Evolutionary conservation across 208 protist species (phyloP).

Genomic region (Trypanosoma congolense): DNA sequence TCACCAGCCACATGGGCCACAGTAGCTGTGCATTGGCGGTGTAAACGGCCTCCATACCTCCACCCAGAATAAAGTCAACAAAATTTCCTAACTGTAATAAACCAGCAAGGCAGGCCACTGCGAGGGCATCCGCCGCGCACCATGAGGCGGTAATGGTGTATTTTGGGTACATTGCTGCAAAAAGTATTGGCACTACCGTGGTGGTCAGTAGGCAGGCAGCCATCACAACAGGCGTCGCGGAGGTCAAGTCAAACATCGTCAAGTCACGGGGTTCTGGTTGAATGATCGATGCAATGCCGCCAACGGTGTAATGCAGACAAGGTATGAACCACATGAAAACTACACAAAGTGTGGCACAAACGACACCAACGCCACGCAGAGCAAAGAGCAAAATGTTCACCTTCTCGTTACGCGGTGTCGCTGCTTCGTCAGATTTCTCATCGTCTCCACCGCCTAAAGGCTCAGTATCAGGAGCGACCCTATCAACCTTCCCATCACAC

Average conservation of each 20-base stretch:
- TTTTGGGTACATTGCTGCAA: conserved; percentile 18
- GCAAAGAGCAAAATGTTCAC: neutral
- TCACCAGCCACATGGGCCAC: conserved; percentile 47
- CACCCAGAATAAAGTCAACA: conserved; percentile 84
- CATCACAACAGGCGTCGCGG: conserved; percentile 13
- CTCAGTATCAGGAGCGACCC: too few relatives aligned
- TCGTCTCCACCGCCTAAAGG: too few relatives aligned
- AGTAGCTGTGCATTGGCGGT: conserved; percentile 39
- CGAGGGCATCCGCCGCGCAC: conserved; percentile 84
- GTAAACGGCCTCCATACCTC: conserved; percentile 33
- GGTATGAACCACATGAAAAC: conserved; percentile 31
- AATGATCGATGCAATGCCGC: conserved; percentile 29
- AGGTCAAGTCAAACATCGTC: conserved; percentile 21
- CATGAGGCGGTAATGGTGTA: conserved; percentile 78
- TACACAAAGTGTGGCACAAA: conserved; percentile 20
- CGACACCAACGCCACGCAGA: neutral
- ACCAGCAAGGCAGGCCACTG: conserved; percentile 82
- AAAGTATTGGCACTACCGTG: conserved; percentile 37
- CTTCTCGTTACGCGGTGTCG: too few relatives aligned
- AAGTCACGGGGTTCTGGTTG: conserved; percentile 17
- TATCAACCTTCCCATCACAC: too few relatives aligned
- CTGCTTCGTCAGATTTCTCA: too few relatives aligned
- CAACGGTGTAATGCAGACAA: conserved; percentile 29
- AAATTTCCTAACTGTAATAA: conserved; percentile 91
- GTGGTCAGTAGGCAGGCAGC: conserved; percentile 32